Percentiles rank a stretch among this genome's conserved stretches.
Evolutionary conservation across 805 yeast genomes (phyloP).

Genomic region (Candida odintsovae): DNA sequence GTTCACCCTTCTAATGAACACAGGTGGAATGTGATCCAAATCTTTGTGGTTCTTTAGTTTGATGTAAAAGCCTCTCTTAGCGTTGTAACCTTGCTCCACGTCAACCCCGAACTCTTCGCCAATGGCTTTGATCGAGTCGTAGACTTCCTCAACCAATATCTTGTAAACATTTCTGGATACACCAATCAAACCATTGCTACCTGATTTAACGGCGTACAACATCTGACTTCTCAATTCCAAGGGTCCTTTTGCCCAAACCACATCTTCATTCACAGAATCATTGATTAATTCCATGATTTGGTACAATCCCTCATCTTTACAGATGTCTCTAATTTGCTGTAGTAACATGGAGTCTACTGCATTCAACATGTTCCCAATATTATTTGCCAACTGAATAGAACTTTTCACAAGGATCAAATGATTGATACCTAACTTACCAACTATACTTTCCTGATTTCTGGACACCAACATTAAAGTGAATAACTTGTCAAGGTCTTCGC

Average conservation of each 20-base stretch:
- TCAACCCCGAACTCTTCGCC: constrained; percentile 19
- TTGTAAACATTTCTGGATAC: constrained; percentile 38
- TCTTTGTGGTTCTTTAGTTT: constrained; percentile 22
- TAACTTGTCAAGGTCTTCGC: constrained; percentile 36
- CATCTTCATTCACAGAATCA: constrained; percentile 35
- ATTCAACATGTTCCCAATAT: constrained; percentile 14
- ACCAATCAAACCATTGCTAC: constrained; percentile 39
- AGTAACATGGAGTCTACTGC: constrained; percentile 15
- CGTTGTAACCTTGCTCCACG: constrained; percentile 30
- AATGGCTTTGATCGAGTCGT: constrained; percentile 22
- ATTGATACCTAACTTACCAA: constrained; percentile 34
- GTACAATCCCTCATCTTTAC: constrained; percentile 20
- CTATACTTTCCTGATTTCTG: constrained; percentile 15
- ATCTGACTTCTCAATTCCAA: constrained; percentile 38
- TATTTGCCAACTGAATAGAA: constrained; percentile 22
- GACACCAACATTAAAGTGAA: constrained; percentile 31
- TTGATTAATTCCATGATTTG: constrained; percentile 24
- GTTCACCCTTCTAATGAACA: constrained; percentile 28
- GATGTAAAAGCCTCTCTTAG: constrained; percentile 33
- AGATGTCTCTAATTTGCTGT: constrained; percentile 25
- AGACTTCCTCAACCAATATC: constrained; percentile 31
- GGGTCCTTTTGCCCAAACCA: constrained; percentile 34
- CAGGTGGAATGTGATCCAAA: constrained; percentile 22
- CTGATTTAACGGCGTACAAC: constrained; percentile 39
- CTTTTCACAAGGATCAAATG: constrained; percentile 35